Percentiles rank a stretch among this genome's conserved stretches.
Evolutionary conservation across 331 rosid genomes (phyloP).

Genomic region (Rosa hybrid): DNA sequence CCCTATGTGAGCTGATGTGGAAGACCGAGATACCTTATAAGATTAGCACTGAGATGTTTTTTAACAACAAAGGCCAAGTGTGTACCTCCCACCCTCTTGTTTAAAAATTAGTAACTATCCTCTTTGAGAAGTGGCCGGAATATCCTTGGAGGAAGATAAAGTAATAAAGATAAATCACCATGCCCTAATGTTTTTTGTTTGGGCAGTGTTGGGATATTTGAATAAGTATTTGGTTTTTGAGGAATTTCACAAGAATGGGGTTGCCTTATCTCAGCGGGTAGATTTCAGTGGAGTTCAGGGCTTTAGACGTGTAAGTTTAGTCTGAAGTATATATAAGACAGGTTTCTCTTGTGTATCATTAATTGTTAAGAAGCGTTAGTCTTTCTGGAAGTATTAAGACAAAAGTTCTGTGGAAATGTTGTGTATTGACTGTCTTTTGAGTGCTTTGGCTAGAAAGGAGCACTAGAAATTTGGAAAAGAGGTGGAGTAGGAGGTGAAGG

Average conservation of each 20-base stretch:
- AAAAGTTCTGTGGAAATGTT: background rate
- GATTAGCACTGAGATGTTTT: background rate
- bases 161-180: background rate
- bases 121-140: background rate
- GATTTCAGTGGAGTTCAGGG: background rate
- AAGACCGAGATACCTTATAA: background rate
- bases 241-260: background rate
- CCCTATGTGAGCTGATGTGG: background rate
- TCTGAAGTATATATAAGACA: background rate
- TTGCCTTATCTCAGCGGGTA: background rate
- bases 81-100: background rate
- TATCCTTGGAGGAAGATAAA: background rate
- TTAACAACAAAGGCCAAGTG: background rate
- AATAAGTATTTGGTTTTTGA: background rate
- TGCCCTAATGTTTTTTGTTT: background rate
- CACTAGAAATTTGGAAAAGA: background rate
- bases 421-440: background rate
- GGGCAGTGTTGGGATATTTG: background rate
- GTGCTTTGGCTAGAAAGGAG: background rate
- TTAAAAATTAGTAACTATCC: too few species aligned
- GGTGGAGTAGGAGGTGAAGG: background rate
- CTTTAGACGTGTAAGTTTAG: background rate
- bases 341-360: background rate
- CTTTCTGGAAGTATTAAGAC: background rate
- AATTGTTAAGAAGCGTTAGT: background rate